These are phyloP conservation scores for Tulasnella sp. DNA, from an alignment of 768 basidiomycete genomes.

Conservation along the genomic window DNA sequence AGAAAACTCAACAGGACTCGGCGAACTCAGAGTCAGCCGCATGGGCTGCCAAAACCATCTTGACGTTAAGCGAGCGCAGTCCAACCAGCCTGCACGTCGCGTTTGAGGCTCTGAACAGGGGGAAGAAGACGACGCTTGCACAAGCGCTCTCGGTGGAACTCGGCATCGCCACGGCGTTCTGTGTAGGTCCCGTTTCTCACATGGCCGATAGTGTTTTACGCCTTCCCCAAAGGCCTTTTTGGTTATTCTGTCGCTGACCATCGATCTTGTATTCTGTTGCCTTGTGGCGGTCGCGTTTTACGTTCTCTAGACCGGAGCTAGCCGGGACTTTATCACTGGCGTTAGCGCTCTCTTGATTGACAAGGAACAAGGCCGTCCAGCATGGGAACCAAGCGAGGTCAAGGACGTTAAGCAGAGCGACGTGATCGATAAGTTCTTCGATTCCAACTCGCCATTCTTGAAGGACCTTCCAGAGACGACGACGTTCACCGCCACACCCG, in stretches of 20 bases:
- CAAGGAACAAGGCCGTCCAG: slow-evolving; percentile 40
- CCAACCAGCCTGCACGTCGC: slow-evolving; percentile 90
- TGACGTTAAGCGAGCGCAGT: slow-evolving; percentile 54
- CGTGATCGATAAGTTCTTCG: slow-evolving; percentile 59
- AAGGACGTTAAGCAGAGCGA: slow-evolving; percentile 45
- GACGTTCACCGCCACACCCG: slow-evolving; percentile 29
- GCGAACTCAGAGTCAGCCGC: slow-evolving; percentile 22
- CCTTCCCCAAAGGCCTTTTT: background rate
- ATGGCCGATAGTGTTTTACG: background rate
- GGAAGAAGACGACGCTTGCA: slow-evolving; percentile 48
- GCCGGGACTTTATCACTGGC: slow-evolving; percentile 73
- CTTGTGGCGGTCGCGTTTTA: no score
- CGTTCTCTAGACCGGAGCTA: slow-evolving; percentile 54
- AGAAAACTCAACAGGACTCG: background rate
- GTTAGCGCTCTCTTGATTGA: slow-evolving; percentile 57
- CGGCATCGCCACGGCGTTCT: slow-evolving; percentile 78
- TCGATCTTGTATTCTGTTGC: no score
- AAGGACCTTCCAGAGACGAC: slow-evolving; percentile 34
- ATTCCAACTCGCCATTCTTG: slow-evolving; percentile 38
- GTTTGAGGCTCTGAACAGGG: slow-evolving; percentile 63
- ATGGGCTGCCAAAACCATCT: slow-evolving; percentile 69
- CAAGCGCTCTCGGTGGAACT: slow-evolving; percentile 76
- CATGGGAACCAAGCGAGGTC: slow-evolving; percentile 60
- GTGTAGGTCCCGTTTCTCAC: slow-evolving; percentile 43
- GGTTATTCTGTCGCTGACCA: background rate